These are phyloP conservation scores for Vitis riparia DNA, from an alignment of 164 flowering plant genomes.

Conservation along the genomic window DNA sequence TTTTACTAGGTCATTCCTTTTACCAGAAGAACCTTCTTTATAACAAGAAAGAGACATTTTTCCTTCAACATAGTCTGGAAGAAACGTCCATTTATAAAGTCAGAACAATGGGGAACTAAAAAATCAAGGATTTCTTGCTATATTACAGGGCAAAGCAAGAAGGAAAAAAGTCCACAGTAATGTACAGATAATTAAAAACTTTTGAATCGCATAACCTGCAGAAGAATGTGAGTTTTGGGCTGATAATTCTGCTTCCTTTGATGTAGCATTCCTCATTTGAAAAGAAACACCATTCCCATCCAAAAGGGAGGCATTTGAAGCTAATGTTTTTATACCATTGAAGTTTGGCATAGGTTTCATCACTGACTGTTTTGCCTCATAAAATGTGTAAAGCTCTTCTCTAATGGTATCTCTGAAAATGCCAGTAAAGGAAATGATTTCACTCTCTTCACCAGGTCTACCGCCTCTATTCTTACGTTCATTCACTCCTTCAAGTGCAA, in stretches of 20 bases:
- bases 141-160: not conserved
- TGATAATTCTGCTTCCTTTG: constrained; percentile 22
- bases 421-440: constrained; percentile 13
- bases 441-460: constrained; percentile 23
- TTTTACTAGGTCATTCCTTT: constrained; percentile 27
- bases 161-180: not conserved
- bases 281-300: constrained; percentile 24
- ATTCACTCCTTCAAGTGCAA: constrained; percentile 14
- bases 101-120: not conserved
- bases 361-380: constrained; percentile 32
- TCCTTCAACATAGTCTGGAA: constrained; percentile 33
- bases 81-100: constrained; percentile 11
- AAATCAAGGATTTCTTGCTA: not conserved
- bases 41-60: constrained; percentile 22
- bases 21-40: constrained; percentile 28
- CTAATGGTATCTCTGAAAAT: constrained; percentile 31
- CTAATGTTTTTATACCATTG: constrained; percentile 23
- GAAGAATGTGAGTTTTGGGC: constrained; percentile 17
- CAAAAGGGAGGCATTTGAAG: constrained; percentile 21
- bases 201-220: constrained; percentile 37
- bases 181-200: too few species aligned
- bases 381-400: constrained; percentile 53
- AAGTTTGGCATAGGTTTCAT: constrained; percentile 18
- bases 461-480: constrained; percentile 4
- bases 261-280: constrained; percentile 3